These are phyloP conservation scores for Candida orba DNA, from an alignment of 805 yeast genomes.

Conservation along the genomic window DNA sequence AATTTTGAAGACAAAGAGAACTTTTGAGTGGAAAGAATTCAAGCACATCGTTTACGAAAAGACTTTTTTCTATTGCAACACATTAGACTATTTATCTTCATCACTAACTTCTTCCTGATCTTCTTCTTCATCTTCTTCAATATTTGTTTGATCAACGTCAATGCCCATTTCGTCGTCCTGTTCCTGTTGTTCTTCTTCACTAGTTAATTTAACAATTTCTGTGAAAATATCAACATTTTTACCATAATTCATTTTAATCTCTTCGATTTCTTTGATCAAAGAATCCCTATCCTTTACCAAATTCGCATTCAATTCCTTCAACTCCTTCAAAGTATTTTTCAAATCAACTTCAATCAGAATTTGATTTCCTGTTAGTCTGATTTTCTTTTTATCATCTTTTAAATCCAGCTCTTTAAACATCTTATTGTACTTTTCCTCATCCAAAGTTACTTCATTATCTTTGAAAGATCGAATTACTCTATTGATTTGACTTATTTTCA, in stretches of 20 bases:
- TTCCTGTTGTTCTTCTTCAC: background rate
- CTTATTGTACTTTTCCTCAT: conserved; percentile 2
- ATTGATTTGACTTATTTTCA: conserved; percentile 4
- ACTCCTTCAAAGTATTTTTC: background rate
- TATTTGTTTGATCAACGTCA: background rate
- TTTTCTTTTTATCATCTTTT: background rate
- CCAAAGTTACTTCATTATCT: background rate
- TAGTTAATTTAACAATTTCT: conserved; percentile 4
- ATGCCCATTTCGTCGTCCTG: background rate
- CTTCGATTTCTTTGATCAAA: conserved; percentile 6
- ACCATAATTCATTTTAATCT: conserved; percentile 3
- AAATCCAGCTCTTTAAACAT: conserved; percentile 4
- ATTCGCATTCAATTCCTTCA: background rate
- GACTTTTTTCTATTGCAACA: no score
- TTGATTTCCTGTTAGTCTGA: background rate
- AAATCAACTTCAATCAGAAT: background rate
- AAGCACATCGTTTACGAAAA: no score
- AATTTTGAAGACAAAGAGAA: no score
- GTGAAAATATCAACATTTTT: conserved; percentile 6
- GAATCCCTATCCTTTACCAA: background rate
- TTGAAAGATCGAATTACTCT: background rate
- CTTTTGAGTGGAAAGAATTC: no score
- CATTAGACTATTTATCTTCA: no score
- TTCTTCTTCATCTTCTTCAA: background rate
- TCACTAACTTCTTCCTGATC: no score